A percentile compares a stretch with the other conserved stretches of the same genome.
Conservation (phyloP, 2,329 filamentous ascomycete species). For the Simplicillium aogashimaense region DNA sequence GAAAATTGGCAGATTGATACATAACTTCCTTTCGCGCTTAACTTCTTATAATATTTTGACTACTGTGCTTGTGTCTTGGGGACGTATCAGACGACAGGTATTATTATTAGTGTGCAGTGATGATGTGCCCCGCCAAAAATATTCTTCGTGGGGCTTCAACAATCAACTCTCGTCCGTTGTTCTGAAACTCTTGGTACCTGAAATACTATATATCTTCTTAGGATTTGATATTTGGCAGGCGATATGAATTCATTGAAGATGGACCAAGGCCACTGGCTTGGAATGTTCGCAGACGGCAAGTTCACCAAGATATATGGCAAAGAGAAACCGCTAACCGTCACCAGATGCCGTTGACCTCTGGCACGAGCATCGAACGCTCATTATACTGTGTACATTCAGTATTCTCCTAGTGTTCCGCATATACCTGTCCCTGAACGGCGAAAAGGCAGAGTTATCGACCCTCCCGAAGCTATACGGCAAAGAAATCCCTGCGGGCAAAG, state of each 20-base stretch:
- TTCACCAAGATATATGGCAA: not conserved
- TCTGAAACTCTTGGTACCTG: too few relatives aligned
- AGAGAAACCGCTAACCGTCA: not conserved
- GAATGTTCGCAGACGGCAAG: slow-evolving; percentile 7
- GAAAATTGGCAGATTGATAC: too few relatives aligned
- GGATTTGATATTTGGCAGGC: slow-evolving; percentile 3
- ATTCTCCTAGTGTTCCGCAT: slow-evolving; percentile 27
- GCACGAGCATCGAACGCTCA: slow-evolving; percentile 34
- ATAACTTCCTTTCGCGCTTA: too few relatives aligned
- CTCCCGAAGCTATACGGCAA: slow-evolving; percentile 25
- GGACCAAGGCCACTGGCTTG: slow-evolving; percentile 2
- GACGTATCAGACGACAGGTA: too few relatives aligned
- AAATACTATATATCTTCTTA: too few relatives aligned
- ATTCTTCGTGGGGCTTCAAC: slow-evolving; percentile 10
- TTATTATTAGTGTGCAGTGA: not conserved
- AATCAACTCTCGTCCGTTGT: too few relatives aligned
- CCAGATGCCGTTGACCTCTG: slow-evolving; percentile 30
- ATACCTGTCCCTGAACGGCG: slow-evolving; percentile 29
- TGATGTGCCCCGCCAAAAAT: slow-evolving; percentile 12
- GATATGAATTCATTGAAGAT: slow-evolving; percentile 7
- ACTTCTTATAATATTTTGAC: too few relatives aligned
- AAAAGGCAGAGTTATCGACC: slow-evolving; percentile 22
- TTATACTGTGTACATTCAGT: slow-evolving; percentile 28
- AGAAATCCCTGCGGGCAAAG: slow-evolving; percentile 3
- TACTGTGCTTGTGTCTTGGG: too few relatives aligned